Evolutionary conservation across 2,329 filamentous ascomycete genomes (phyloP).

Genomic region (Ophiostoma montium): DNA sequence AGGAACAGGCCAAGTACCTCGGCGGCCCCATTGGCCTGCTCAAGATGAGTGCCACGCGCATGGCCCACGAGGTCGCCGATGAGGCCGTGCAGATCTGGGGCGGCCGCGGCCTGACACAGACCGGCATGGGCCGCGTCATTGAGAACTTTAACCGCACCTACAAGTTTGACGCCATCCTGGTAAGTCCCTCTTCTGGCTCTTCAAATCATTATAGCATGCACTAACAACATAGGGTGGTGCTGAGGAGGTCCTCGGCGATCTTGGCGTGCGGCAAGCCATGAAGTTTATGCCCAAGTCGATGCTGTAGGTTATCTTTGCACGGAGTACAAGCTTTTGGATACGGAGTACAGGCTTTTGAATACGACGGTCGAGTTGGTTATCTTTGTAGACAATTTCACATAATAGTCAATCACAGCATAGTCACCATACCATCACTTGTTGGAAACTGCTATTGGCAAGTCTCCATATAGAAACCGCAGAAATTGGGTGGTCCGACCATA

Average conservation of each 20-base stretch:
- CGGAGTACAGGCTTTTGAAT: too few species aligned
- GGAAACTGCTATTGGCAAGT: slow-evolving; percentile 1
- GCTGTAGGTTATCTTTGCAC: slow-evolving; percentile 32
- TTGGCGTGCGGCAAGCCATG: slow-evolving; percentile 74
- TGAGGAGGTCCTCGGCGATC: slow-evolving; percentile 68
- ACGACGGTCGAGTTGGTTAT: too few species aligned
- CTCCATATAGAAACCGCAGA: slow-evolving; percentile 4
- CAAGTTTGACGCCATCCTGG: slow-evolving; percentile 63
- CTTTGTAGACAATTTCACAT: too few species aligned
- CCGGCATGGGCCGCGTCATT: slow-evolving; percentile 68
- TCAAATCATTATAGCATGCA: not conserved
- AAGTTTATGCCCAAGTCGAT: slow-evolving; percentile 74
- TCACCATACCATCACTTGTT: not conserved
- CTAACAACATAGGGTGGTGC: slow-evolving; percentile 42
- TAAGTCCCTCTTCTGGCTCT: not conserved
- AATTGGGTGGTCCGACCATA: slow-evolving; percentile 7
- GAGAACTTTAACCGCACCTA: slow-evolving; percentile 77
- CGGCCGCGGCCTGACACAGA: slow-evolving; percentile 64
- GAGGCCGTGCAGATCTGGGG: slow-evolving; percentile 79
- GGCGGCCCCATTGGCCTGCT: slow-evolving; percentile 71
- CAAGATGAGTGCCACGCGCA: slow-evolving; percentile 64
- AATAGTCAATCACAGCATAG: too few species aligned
- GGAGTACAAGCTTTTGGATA: not conserved
- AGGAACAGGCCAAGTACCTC: slow-evolving; percentile 58
- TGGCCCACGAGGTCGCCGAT: slow-evolving; percentile 71